Evolutionary conservation across 176 grass and related monocot genomes (phyloP), one percentile per base, ranked within the genome.

Genomic region (Raddia guianensis): DNA sequence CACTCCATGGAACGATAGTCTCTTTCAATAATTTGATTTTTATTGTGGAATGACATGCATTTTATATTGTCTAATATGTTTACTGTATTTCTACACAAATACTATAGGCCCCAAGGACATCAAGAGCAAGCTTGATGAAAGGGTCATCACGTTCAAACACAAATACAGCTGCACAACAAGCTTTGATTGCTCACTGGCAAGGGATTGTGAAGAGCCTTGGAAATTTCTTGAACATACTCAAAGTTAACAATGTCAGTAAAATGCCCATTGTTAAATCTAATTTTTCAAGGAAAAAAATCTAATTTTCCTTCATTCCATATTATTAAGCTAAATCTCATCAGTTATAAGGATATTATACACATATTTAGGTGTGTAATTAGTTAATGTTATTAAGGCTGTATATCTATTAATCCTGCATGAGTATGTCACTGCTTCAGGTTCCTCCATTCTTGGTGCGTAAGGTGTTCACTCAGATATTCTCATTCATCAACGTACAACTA

Each of bases 131-230:
- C 81, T 85, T 98, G 78, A 94, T 98, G 86, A 98, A 95, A 91
- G 92, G 92, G 75, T 79, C 89, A 75, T 90, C 91, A 78, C 86
- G 90, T 76, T 92, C 92, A 47, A 89, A 87, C 73, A 93, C 86
- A 86, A 93, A 89, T 78, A 76, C 90, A 69, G 86, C 92, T 54
- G 88, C 88, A 50, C 92, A 95, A 61, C 88, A 93, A 91, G 88
- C 82, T 77, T 80, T 99, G 79, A 93, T 99, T 91, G 96, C 92
- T 93, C 96, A 99, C 79, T 95, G 96, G 96, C 92, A 99, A 91
- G 96, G 90, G 71, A 99, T 99, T 81, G 92, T 94, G 56, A 95
- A 85, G 89, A 93, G 92, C 85, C 92, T 99, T 64, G 87, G 84
- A 32, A 95, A 85, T 92, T 95, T 99, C 79, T 91, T 99, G 73